Evolutionary conservation across 495 filamentous ascomycete genomes (phyloP).

Genomic region (Penicillium egyptiacum): DNA sequence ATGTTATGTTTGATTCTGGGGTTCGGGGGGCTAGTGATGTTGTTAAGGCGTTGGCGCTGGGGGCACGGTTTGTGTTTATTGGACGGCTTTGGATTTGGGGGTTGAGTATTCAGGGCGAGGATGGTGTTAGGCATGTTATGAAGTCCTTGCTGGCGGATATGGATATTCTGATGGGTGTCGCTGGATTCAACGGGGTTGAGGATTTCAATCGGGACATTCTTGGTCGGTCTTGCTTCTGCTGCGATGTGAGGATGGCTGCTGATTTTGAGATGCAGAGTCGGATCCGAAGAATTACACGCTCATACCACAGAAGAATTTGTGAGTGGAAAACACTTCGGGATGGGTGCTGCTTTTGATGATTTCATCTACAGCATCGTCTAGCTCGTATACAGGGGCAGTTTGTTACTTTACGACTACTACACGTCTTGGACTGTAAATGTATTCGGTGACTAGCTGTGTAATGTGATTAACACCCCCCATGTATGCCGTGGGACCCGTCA

Average conservation of each 20-base stretch:
- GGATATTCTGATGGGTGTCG: slow-evolving; percentile 65
- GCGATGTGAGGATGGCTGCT: not conserved
- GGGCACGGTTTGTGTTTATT: slow-evolving; percentile 64
- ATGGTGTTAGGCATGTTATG: slow-evolving; percentile 63
- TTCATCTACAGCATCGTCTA: no score
- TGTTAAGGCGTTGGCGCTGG: slow-evolving; percentile 62
- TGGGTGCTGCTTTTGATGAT: no score
- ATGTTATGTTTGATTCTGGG: slow-evolving; percentile 64
- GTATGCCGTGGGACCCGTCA: no score
- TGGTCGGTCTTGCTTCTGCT: slow-evolving; percentile 27
- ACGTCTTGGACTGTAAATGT: no score
- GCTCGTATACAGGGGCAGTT: no score
- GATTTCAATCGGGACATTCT: slow-evolving; percentile 49
- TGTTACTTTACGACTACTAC: no score
- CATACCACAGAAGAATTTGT: slow-evolving; percentile 41
- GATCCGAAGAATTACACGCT: slow-evolving; percentile 44
- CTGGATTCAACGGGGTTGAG: slow-evolving; percentile 55
- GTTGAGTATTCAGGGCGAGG: slow-evolving; percentile 58
- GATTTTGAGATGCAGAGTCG: slow-evolving; percentile 33
- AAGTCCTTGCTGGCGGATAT: slow-evolving; percentile 65
- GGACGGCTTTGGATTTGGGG: slow-evolving; percentile 65
- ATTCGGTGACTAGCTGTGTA: no score
- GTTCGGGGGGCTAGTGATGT: slow-evolving; percentile 58
- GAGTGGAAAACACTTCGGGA: not conserved
- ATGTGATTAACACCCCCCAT: no score